These are phyloP conservation scores for Geoglossum cookeanum DNA, from an alignment of 2,329 filamentous ascomycete genomes.

Conservation along the genomic window DNA sequence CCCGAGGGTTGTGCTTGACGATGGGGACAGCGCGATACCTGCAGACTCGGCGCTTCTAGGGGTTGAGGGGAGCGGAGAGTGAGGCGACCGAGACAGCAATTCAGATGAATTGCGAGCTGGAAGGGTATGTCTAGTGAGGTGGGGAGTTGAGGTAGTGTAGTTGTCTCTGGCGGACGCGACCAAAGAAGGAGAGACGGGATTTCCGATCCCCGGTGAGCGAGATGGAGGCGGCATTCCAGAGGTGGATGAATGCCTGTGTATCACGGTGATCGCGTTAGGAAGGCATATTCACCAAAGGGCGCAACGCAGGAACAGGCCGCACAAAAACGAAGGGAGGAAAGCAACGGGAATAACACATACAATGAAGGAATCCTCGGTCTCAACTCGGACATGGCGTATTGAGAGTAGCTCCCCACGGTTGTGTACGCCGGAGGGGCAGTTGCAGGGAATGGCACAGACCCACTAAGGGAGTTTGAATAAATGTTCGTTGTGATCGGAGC, in stretches of 20 bases:
- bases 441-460: slow-evolving; percentile 16
- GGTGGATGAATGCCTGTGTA: slow-evolving; percentile 25
- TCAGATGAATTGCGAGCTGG: slow-evolving; percentile 3
- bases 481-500: slow-evolving; percentile 18
- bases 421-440: slow-evolving; percentile 17
- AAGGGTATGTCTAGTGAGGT: slow-evolving; percentile 12
- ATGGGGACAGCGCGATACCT: background rate
- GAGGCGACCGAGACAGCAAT: slow-evolving; percentile 4
- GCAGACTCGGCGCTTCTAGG: slow-evolving; percentile 1
- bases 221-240: slow-evolving; percentile 27
- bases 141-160: slow-evolving; percentile 23
- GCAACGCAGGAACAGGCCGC: slow-evolving; percentile 14
- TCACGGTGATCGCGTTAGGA: slow-evolving; percentile 3
- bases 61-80: slow-evolving; percentile 5
- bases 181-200: slow-evolving; percentile 23
- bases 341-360: slow-evolving; percentile 21
- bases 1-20: background rate
- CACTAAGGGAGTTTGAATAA: slow-evolving; percentile 14
- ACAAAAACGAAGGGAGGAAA: slow-evolving; percentile 3
- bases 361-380: slow-evolving; percentile 23
- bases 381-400: slow-evolving; percentile 22
- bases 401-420: slow-evolving; percentile 16
- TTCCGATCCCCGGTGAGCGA: slow-evolving; percentile 22
- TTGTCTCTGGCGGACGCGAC: slow-evolving; percentile 24
- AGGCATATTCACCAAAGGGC: slow-evolving; percentile 14